These are phyloP conservation scores for Smittium mucronatum DNA, from an alignment of 371 early-diverging fungal species.

Conservation along the genomic window DNA sequence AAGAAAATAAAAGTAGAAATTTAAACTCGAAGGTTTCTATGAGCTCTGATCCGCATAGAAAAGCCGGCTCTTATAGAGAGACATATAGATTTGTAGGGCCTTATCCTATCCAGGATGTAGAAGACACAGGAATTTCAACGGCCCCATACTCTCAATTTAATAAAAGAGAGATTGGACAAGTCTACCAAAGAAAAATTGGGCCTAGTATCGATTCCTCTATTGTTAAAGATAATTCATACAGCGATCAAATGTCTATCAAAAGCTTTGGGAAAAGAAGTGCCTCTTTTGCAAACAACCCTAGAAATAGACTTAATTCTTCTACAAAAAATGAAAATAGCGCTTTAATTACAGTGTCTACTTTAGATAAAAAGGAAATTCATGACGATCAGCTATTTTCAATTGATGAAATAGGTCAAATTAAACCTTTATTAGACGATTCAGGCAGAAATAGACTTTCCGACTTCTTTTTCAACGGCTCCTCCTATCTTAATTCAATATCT, in stretches of 20 bases:
- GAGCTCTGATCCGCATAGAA: too few species aligned
- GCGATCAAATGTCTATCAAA: background rate
- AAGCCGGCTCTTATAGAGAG: too few species aligned
- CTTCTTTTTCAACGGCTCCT: background rate
- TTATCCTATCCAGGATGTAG: too few species aligned
- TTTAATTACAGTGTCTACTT: background rate
- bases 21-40: too few species aligned
- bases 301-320: background rate
- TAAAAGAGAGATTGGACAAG: slow-evolving; percentile 3
- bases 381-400: background rate
- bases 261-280: background rate
- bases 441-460: slow-evolving; percentile 1
- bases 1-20: too few species aligned
- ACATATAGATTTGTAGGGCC: too few species aligned
- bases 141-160: background rate
- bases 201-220: background rate
- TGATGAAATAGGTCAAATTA: background rate
- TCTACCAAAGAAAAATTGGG: slow-evolving; percentile 1
- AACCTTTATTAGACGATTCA: slow-evolving; percentile 1
- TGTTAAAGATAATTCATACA: background rate
- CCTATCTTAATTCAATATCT: background rate
- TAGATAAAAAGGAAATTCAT: background rate
- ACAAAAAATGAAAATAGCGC: background rate
- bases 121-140: too few species aligned
- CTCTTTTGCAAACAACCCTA: background rate